Evolutionary conservation across 345 rosid genomes (phyloP), one percentile per base, ranked within the genome.

Genomic region (Gossypium anomalum): DNA sequence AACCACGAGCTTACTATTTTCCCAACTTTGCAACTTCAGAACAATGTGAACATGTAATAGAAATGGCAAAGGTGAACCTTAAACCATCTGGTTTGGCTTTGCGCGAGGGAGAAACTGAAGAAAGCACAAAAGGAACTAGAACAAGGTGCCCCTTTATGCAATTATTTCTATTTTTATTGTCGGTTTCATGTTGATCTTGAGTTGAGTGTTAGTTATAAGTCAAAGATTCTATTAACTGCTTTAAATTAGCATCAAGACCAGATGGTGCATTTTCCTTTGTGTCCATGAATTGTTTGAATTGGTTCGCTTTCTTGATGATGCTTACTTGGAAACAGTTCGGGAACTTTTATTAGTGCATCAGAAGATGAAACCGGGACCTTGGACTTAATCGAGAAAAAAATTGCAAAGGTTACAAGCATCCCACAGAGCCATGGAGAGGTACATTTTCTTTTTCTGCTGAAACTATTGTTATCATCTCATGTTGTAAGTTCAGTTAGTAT

Each of bases 341-440:
- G 93, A 53, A 89, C 93, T 61, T 91, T 91, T 84, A 19, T 89
- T 65, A 82, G 89, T 84, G 81, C 92, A 76, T 86, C 91, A 48
- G 93, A 91, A 82, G 96, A 91, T 72, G 64, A 78, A 56, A 80
- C 88, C 57, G 93, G 96, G 73, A 80, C 67, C 65, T 74, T 89
- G 79, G 89, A 84, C 44, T 82, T 61, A 27, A 81, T 90, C 44
- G 96, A 90, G 79, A 70, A 20, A 77, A 90, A 90, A 79, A 90
- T 89, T 61, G 90, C 96, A 16, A 89, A 78, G 73, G 92, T 85
- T 80, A 85, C 96, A 13, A 87, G 87, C 90, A 83, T 89, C 51
- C 93, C 93, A 16, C 78, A 72, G 79, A 78, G 72, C 51, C 89
- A 90, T 73, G 96, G 93, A 78, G 93, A 89, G 93, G 96, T 90